These are phyloP conservation scores for Penicillium sp. DNA, from an alignment of 2,329 filamentous ascomycete genomes.

Conservation along the genomic window DNA sequence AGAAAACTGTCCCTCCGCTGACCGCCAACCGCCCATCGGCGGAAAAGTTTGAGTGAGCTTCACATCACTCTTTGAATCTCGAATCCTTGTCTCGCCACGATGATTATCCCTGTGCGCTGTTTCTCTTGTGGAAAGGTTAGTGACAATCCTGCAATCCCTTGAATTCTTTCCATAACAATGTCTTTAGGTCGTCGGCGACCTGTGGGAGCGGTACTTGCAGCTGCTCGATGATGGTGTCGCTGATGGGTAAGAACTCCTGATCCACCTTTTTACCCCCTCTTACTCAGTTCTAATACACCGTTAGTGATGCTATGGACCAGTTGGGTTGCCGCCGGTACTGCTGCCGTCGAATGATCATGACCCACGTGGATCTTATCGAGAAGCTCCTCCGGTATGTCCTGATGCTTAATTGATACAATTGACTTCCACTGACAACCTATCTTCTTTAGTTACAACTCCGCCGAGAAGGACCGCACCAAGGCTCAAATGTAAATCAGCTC, in stretches of 20 bases:
- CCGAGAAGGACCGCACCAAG: conserved; percentile 31
- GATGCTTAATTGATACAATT: neutral
- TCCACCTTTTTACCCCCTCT: neutral
- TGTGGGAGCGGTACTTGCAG: conserved; percentile 94
- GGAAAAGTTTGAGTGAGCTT: conserved; percentile 16
- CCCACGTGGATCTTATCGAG: conserved; percentile 97
- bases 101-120: conserved; percentile 99
- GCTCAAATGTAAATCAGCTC: conserved; percentile 9
- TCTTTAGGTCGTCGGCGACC: conserved; percentile 86
- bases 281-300: conserved; percentile 11
- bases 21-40: conserved; percentile 4
- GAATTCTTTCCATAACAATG: neutral
- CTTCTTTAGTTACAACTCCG: conserved; percentile 30
- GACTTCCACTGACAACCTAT: neutral
- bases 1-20: conserved; percentile 14
- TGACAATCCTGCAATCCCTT: conserved; percentile 8
- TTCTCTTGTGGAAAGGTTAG: conserved; percentile 97
- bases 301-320: conserved; percentile 91
- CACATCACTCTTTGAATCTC: neutral
- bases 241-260: conserved; percentile 63
- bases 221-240: conserved; percentile 75
- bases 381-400: conserved; percentile 83
- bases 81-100: conserved; percentile 39
- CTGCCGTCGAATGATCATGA: conserved; percentile 99
- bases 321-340: conserved; percentile 94